phyloP scores from a whole-genome alignment of 345 rosid species.

The Citropsis articulata region DNA sequence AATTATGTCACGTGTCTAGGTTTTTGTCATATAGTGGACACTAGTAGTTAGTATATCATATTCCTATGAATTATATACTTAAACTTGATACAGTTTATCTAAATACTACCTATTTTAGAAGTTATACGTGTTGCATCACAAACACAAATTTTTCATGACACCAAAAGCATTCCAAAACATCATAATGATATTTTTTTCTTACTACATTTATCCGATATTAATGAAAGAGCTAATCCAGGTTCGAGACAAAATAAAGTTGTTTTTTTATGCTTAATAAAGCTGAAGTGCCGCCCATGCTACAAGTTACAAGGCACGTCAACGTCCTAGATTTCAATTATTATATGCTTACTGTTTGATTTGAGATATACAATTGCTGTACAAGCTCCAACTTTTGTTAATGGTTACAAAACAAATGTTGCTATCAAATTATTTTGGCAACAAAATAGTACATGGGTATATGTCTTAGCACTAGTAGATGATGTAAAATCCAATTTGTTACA shows the following conservation, averaged over 20 bases:
- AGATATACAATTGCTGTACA: not conserved
- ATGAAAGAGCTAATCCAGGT: not conserved
- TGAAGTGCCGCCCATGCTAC: not conserved
- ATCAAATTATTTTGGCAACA: not conserved
- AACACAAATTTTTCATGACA: too few relatives aligned
- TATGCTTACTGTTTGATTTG: not conserved
- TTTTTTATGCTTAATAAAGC: not conserved
- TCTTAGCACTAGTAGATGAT: conserved; percentile 13
- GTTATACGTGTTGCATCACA: too few relatives aligned
- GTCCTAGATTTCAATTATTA: not conserved
- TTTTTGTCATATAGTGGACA: rapidly evolving
- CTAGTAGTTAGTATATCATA: too few relatives aligned
- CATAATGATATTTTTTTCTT: not conserved
- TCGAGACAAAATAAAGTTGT: not conserved
- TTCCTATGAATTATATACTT: too few relatives aligned
- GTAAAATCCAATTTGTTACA: conserved; percentile 23
- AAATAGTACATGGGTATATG: not conserved
- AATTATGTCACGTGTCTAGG: too few relatives aligned
- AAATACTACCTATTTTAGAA: too few relatives aligned
- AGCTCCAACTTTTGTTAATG: not conserved
- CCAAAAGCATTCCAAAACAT: not conserved
- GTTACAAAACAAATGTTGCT: not conserved
- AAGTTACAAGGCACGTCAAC: not conserved
- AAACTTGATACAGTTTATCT: too few relatives aligned
- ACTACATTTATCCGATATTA: not conserved